Evolutionary conservation across 192 early-diverging fungal species (phyloP), one percentile per base, ranked within the genome.

Genomic region (Ambispora gerdemannii): DNA sequence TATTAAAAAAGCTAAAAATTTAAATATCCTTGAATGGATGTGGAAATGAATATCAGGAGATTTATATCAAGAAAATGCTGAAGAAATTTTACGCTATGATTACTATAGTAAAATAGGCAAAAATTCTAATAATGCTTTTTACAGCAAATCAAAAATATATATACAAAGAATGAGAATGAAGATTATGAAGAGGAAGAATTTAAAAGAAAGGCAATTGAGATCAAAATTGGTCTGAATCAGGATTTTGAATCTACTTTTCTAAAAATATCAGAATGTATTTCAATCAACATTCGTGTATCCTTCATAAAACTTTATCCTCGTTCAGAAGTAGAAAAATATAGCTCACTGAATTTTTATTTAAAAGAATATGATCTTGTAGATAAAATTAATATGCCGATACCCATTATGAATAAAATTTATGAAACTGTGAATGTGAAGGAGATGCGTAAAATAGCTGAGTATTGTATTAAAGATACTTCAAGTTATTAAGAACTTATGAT

Each of bases 21-120:
- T 65, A 65, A 47, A 27, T 0, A 10, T 65, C 50, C 38, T 65
- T 19, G 63, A 65, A 49, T 65, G 36, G 63, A 65, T 65, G 63
- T 65, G 1, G 22, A 65, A 65, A 27, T 47, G 50, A 0, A 65
- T 65, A 27, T 65, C 63, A 55, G 43, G 43, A 47, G 43, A 17
- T 47, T 47, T 47, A 47, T 47, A 47, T 47, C 43, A 17, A 47
- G 17, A 47, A 47, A 47, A 47, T 47, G 43, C 43, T 47, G 43
- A 47, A 47, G 43, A 47, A 47, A 47, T 47, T n/a, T 47, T 47
- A 47, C 43, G 43, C 43, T 47, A 47, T 47, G 43, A 47, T 47
- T 47, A 47, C 43, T 47, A 47, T 47, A 17, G 43, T 10, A 17
- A 47, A 17, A 47, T 47, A 47, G 43, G 43, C 43, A 47, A 47